Conservation (phyloP, 345 rosid genomes). For the Brassica incana region DNA sequence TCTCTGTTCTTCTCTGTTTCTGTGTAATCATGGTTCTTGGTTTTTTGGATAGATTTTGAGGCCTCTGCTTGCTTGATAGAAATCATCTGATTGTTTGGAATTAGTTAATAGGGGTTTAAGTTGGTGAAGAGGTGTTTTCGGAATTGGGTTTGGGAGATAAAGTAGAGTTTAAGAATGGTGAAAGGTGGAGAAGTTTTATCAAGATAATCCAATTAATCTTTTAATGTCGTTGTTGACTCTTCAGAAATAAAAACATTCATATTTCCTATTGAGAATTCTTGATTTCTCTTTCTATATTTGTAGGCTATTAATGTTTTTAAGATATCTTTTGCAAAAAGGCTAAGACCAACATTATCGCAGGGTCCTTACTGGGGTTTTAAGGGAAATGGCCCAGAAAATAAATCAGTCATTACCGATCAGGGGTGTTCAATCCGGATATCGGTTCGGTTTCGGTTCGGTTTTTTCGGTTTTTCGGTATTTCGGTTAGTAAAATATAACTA, state of each 20-base stretch:
- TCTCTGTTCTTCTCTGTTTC: slow-evolving; percentile 45
- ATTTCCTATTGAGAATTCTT: neutral
- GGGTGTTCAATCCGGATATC: too few relatives aligned
- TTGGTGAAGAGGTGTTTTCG: slow-evolving; percentile 47
- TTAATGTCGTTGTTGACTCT: neutral
- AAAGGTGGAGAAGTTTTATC: slow-evolving; percentile 34
- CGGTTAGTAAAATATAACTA: too few relatives aligned
- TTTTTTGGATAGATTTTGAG: slow-evolving; percentile 47
- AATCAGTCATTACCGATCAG: too few relatives aligned
- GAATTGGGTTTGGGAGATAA: slow-evolving; percentile 44
- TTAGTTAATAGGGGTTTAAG: slow-evolving; percentile 25
- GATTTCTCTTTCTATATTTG: neutral
- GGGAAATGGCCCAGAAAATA: too few relatives aligned
- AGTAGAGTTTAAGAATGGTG: slow-evolving; percentile 54
- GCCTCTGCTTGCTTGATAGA: neutral
- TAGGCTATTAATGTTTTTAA: neutral
- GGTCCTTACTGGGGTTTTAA: too few relatives aligned
- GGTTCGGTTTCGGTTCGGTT: too few relatives aligned
- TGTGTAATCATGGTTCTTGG: slow-evolving; percentile 48
- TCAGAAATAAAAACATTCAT: slow-evolving; percentile 1
- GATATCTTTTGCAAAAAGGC: neutral
- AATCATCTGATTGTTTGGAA: slow-evolving; percentile 24
- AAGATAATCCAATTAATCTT: slow-evolving; percentile 26
- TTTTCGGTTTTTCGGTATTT: too few relatives aligned
- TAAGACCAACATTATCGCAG: too few relatives aligned